Percentiles rank a stretch among this genome's conserved stretches.
Conservation (phyloP, 1,284 basidiomycete species). For the Naganishia cerealis region DNA sequence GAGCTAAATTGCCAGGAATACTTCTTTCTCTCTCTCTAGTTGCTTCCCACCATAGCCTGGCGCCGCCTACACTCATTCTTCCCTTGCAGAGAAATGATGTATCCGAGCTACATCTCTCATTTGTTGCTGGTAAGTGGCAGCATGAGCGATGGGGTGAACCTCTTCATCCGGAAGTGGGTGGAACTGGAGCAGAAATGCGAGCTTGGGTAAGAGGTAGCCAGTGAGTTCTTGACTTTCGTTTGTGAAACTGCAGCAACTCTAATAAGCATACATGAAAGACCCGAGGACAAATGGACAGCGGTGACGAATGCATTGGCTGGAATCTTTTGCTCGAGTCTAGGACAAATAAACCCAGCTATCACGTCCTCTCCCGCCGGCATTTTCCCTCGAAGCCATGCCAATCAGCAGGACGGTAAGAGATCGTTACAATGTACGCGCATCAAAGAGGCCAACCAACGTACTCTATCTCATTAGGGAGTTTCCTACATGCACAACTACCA, state of each 20-base stretch:
- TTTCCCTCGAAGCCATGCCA: constrained; percentile 24
- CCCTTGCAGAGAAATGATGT: constrained; percentile 79
- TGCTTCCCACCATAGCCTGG: constrained; percentile 67
- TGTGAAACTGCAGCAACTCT: constrained; percentile 24
- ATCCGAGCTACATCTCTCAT: constrained; percentile 78
- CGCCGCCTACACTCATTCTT: constrained; percentile 81
- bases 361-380: constrained; percentile 38
- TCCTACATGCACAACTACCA: constrained; percentile 69
- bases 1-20: neutral
- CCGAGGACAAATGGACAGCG: constrained; percentile 76
- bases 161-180: constrained; percentile 63
- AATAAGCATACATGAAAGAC: constrained; percentile 61
- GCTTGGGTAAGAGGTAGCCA: constrained; percentile 76
- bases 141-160: constrained; percentile 82
- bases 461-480: constrained; percentile 38
- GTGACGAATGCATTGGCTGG: constrained; percentile 86
- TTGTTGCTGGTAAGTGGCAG: constrained; percentile 89
- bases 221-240: constrained; percentile 54
- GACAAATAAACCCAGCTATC: constrained; percentile 51
- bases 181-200: constrained; percentile 83
- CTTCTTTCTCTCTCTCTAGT: constrained; percentile 24
- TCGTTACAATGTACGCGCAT: neutral
- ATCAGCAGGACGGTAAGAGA: neutral
- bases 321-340: constrained; percentile 89
- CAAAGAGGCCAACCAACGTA: neutral